Evolutionary conservation across 768 basidiomycete genomes (phyloP).

Genomic region (Boletus fagicola): DNA sequence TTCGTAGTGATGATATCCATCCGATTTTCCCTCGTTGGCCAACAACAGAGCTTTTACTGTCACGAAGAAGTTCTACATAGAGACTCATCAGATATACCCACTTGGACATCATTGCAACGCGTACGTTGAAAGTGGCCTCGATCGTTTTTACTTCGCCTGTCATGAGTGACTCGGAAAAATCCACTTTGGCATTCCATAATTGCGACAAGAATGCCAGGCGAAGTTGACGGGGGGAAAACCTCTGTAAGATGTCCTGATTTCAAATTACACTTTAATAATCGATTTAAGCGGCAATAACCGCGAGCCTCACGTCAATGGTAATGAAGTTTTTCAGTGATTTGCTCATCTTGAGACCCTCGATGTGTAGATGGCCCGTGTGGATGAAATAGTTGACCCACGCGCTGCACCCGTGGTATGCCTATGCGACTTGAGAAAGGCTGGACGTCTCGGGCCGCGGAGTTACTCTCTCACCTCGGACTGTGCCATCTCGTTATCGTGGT

Average conservation of each 20-base stretch:
- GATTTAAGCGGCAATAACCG: background rate
- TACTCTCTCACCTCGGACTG: slow-evolving; percentile 76
- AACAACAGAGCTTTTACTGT: slow-evolving; percentile 76
- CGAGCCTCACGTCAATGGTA: slow-evolving; percentile 75
- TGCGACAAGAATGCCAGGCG: slow-evolving; percentile 90
- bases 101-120: slow-evolving; percentile 22
- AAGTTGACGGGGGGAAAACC: slow-evolving; percentile 82
- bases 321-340: slow-evolving; percentile 99
- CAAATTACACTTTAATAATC: slow-evolving; percentile 4
- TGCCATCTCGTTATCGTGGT: slow-evolving; percentile 98
- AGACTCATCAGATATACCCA: slow-evolving; percentile 2
- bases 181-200: slow-evolving; percentile 89
- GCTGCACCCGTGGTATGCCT: slow-evolving; percentile 91
- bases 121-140: slow-evolving; percentile 82
- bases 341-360: slow-evolving; percentile 98
- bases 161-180: slow-evolving; percentile 91
- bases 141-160: slow-evolving; percentile 83
- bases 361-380: slow-evolving; percentile 97
- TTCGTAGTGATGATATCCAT: slow-evolving; percentile 66
- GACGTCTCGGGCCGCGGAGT: slow-evolving; percentile 1
- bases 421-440: slow-evolving; percentile 11
- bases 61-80: slow-evolving; percentile 86
- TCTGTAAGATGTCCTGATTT: slow-evolving; percentile 77
- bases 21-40: slow-evolving; percentile 47
- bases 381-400: slow-evolving; percentile 99